These are phyloP conservation scores for Aspergillus alliaceus DNA, from an alignment of 2,329 filamentous ascomycete genomes.

Conservation along the genomic window DNA sequence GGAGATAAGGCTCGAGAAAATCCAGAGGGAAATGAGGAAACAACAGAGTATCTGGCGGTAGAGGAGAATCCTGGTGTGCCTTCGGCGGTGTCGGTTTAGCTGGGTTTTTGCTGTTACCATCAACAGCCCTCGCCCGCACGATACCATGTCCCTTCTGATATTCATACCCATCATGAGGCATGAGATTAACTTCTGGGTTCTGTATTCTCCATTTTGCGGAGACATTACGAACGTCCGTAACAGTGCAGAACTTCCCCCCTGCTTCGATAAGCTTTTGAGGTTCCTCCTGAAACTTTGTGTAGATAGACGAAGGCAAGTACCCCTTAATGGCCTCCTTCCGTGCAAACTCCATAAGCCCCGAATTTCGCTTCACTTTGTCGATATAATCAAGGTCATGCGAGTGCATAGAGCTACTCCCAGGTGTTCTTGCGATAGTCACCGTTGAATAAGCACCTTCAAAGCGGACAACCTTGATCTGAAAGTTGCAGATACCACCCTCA, in stretches of 20 bases:
- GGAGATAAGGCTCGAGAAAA: conserved; percentile 55
- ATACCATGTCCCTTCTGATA: conserved; percentile 46
- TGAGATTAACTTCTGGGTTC: conserved; percentile 44
- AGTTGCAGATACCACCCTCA: conserved; percentile 48
- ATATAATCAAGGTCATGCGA: conserved; percentile 50
- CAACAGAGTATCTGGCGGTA: conserved; percentile 42
- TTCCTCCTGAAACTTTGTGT: conserved; percentile 48
- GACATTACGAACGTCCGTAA: conserved; percentile 50
- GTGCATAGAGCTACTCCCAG: conserved; percentile 41
- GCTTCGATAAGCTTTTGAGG: conserved; percentile 44
- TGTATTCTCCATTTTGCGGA: conserved; percentile 50
- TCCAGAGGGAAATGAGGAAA: conserved; percentile 47
- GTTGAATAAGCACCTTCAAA: conserved; percentile 45
- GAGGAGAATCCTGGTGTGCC: conserved; percentile 15
- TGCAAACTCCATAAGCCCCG: conserved; percentile 49
- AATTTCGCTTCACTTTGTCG: conserved; percentile 50
- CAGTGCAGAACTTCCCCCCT: conserved; percentile 47
- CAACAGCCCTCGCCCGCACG: conserved; percentile 29
- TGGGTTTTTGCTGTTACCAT: conserved; percentile 12
- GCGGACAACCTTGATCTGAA: conserved; percentile 49
- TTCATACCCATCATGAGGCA: conserved; percentile 47
- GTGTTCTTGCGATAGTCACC: conserved; percentile 44
- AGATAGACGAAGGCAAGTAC: conserved; percentile 51
- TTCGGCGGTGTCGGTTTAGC: conserved; percentile 10
- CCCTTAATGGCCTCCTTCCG: conserved; percentile 47